Percentiles rank a stretch among this genome's conserved stretches.
Conservation (phyloP, 495 filamentous ascomycete genomes). For the Viridothelium virens region DNA sequence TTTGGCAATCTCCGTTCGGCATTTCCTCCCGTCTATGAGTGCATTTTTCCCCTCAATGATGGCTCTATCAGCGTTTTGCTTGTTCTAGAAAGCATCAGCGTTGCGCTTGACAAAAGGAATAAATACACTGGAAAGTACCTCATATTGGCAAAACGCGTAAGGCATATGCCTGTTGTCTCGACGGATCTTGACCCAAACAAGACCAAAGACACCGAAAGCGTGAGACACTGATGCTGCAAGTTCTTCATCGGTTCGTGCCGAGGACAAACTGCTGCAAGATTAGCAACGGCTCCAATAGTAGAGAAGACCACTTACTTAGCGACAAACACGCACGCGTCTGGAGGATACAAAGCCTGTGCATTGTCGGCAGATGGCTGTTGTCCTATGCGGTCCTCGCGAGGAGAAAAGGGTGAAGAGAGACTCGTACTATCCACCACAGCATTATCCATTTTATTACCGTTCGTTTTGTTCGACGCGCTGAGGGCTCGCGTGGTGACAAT, state of each 20-base stretch:
- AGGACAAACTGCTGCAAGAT: conserved; percentile 34
- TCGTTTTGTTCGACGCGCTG: conserved; percentile 10
- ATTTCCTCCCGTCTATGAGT: conserved; percentile 48
- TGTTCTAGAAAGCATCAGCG: conserved; percentile 26
- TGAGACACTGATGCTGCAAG: conserved; percentile 48
- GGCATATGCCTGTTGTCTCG: conserved; percentile 52
- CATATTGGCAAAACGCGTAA: conserved; percentile 57
- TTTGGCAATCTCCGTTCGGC: conserved; percentile 50
- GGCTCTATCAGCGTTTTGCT: conserved; percentile 43
- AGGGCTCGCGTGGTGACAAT: not conserved
- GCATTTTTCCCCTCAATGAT: conserved; percentile 41
- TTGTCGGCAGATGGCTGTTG: conserved; percentile 38
- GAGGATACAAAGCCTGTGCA: conserved; percentile 49
- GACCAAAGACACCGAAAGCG: conserved; percentile 46
- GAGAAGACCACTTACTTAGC: conserved; percentile 47
- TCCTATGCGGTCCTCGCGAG: conserved; percentile 25
- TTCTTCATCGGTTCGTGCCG: conserved; percentile 41
- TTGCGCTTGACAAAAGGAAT: conserved; percentile 27
- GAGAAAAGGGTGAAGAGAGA: conserved; percentile 16
- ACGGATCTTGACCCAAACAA: conserved; percentile 55
- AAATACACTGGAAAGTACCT: conserved; percentile 36
- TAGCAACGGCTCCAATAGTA: not conserved
- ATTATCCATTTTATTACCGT: not conserved
- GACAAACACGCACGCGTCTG: conserved; percentile 53
- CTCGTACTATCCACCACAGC: not conserved